Percentiles rank a stretch among this genome's conserved stretches.
These are phyloP conservation scores for Umbilicus rupestris DNA, from an alignment of 164 flowering plant species.

Conservation along the genomic window DNA sequence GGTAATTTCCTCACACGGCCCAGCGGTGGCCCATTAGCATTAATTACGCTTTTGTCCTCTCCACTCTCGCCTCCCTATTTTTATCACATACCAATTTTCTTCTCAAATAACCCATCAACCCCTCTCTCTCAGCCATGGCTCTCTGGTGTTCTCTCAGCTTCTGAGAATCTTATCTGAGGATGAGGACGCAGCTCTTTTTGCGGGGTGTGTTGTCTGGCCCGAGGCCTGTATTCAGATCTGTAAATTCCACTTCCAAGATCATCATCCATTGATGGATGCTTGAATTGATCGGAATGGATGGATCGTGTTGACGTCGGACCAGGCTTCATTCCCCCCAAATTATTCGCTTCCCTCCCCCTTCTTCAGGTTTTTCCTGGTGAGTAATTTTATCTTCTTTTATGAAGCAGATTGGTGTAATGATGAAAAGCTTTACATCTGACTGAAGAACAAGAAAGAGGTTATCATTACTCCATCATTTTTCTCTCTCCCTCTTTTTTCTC, in stretches of 20 bases:
- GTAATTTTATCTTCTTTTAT: conserved; percentile 2
- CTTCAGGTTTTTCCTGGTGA: conserved; percentile 12
- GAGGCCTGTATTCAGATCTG: conserved; percentile 34
- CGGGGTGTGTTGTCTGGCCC: conserved; percentile 88
- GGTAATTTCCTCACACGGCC: conserved; percentile 23
- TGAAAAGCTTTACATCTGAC: conserved; percentile 22
- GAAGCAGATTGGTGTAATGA: conserved; percentile 55
- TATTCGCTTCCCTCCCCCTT: conserved; percentile 15
- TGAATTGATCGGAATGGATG: neutral
- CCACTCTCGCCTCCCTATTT: conserved; percentile 15
- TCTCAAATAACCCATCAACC: neutral
- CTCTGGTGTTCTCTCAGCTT: conserved; percentile 15
- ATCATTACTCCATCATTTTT: conserved; percentile 27
- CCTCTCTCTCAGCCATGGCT: conserved; percentile 13
- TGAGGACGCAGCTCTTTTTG: conserved; percentile 37
- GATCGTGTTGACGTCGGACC: conserved; percentile 49
- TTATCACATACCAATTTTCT: conserved; percentile 6
- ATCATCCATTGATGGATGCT: neutral
- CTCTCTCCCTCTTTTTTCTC: neutral
- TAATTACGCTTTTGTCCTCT: conserved; percentile 39
- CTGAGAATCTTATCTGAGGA: conserved; percentile 4
- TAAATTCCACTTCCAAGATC: neutral
- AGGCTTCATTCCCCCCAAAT: conserved; percentile 77
- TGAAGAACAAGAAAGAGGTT: conserved; percentile 20
- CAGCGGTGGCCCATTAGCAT: conserved; percentile 17